Base-by-base conservation (phyloP, 768 basidiomycete species). In the Lentinula lateritia region DNA sequence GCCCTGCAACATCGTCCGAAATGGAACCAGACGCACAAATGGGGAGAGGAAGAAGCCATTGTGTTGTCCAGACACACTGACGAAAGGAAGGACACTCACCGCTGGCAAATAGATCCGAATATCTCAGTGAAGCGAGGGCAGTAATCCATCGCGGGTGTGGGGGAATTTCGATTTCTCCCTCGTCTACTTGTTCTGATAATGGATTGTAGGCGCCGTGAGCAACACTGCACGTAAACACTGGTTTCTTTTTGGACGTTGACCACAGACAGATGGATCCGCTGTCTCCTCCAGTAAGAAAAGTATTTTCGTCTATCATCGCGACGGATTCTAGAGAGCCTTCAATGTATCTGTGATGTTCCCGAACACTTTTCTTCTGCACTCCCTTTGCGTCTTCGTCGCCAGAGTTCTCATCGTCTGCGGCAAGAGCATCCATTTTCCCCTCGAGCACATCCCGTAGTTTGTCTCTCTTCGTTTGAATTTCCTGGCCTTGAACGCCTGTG, bases 291-390 rank as follows among this genome's bases (percentile, higher is more conserved):
- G 87, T 95, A 41, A 98, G 74, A 71, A 98, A 95, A 6, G 88
- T 92, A 38, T 83, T 84, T 75, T 98, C 96, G 72, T 99, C 97
- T 58, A 99, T 80, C 95, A 98, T 95, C 13, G 91, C 88, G 15
- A 96, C 89, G 65, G 88, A 89, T 60, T 98, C 95, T 55, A 98
- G 78, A 67, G 92, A 94, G 0, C 95, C 96, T 71, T 98, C 97
- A 8, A 94, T 77, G 66, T 88, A 96, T 62, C 78, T 80, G 43
- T 78, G 75, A 64, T 75, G 74, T 45, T 67, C 68, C 60, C 72
- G 74, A 15, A 28, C 6, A 34, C 20, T 28, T 8, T 56, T 28
- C 46, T 73, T 74, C 57, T 70, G 71, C 63, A 74, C 80, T 61
- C 62, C 68, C 68, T 69, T 71, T 34, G 45, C 54, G 48, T 73